Evolutionary conservation across 768 basidiomycete species (phyloP).

Genomic region (Suillus occidentalis): DNA sequence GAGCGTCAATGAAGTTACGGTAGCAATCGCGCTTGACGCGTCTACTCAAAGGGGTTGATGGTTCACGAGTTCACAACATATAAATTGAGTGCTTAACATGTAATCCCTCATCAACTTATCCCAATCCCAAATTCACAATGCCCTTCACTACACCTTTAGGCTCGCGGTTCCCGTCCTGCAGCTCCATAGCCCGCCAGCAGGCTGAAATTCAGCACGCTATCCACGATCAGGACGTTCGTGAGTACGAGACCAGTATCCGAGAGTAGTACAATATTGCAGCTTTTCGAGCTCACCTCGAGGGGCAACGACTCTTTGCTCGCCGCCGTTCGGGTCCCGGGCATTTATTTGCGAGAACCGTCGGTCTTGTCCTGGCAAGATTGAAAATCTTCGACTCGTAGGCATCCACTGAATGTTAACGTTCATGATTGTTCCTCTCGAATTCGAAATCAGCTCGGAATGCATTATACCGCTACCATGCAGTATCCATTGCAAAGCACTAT

Average conservation of each 20-base stretch:
- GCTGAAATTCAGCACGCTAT: too few relatives aligned
- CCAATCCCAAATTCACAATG: neutral
- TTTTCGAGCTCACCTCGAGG: neutral
- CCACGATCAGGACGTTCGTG: too few relatives aligned
- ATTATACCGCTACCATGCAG: neutral
- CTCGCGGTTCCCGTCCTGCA: neutral
- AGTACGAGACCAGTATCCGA: too few relatives aligned
- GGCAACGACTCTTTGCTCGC: neutral
- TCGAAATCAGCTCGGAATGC: neutral
- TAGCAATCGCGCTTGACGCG: neutral
- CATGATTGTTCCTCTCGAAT: neutral
- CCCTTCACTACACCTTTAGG: neutral
- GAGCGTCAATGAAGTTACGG: neutral
- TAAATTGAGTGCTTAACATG: neutral
- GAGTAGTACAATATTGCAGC: too few relatives aligned
- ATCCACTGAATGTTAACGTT: too few relatives aligned
- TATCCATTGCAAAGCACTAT: neutral
- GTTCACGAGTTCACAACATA: neutral
- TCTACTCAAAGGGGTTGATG: neutral
- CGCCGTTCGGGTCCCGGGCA: neutral
- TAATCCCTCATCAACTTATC: neutral
- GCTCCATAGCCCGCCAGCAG: too few relatives aligned
- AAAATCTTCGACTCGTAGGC: too few relatives aligned
- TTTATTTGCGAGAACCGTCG: neutral
- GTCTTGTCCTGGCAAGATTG: neutral